Evolutionary conservation across 441 rosid species (phyloP).

Genomic region (Syzygium syzygioides): DNA sequence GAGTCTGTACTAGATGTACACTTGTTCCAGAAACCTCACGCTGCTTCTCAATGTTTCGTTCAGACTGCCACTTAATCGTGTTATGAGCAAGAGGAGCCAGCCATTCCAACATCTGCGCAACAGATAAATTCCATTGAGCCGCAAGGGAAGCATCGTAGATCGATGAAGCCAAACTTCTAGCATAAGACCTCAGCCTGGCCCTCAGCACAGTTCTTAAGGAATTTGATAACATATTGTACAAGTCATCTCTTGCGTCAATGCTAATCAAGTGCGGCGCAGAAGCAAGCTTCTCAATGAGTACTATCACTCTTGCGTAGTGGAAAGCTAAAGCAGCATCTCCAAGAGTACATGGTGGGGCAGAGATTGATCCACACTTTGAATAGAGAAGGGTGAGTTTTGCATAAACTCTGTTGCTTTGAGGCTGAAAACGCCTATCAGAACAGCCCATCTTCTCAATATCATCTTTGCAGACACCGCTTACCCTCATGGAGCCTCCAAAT

Average conservation of each 20-base stretch:
- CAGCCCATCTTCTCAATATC: slow-evolving; percentile 15
- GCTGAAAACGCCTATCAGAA: slow-evolving; percentile 5
- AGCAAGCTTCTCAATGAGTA: slow-evolving; percentile 47
- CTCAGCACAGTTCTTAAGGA: slow-evolving; percentile 33
- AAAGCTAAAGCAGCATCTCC: slow-evolving; percentile 54
- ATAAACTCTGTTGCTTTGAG: slow-evolving; percentile 20
- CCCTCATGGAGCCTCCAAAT: slow-evolving; percentile 31
- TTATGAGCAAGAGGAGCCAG: slow-evolving; percentile 56
- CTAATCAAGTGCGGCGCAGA: slow-evolving; percentile 42
- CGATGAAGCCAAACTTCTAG: slow-evolving; percentile 21
- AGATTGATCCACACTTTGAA: slow-evolving; percentile 24
- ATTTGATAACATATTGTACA: slow-evolving; percentile 49
- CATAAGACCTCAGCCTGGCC: slow-evolving; percentile 27
- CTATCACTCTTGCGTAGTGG: slow-evolving; percentile 49
- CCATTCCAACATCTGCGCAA: slow-evolving; percentile 45
- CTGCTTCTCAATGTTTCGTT: slow-evolving; percentile 47
- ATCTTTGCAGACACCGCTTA: slow-evolving; percentile 10
- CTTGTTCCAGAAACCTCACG: slow-evolving; percentile 29
- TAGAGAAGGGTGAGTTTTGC: slow-evolving; percentile 26
- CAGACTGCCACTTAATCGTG: slow-evolving; percentile 54
- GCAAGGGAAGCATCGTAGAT: slow-evolving; percentile 36
- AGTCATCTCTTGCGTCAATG: slow-evolving; percentile 39
- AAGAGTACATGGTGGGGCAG: slow-evolving; percentile 42
- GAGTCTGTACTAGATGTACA: slow-evolving; percentile 57
- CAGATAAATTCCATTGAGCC: slow-evolving; percentile 34